These are phyloP conservation scores for Ustilago esculenta DNA, from an alignment of 1,284 basidiomycete genomes.

Conservation along the genomic window DNA sequence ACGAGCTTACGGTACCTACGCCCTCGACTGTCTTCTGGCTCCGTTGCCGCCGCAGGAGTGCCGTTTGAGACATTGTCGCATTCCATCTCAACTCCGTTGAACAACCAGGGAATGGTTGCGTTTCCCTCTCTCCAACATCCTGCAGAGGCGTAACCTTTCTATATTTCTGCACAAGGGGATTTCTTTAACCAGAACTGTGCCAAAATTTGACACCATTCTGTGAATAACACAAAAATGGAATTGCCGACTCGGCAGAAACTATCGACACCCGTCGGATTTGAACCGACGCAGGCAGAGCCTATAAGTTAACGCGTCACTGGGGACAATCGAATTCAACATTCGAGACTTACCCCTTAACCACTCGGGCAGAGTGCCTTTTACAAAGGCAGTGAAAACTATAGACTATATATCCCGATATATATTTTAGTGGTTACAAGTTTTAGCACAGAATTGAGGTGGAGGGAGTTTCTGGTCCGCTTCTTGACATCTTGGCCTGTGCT, in stretches of 20 bases:
- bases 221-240: conserved; percentile 6
- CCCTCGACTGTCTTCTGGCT: too few relatives aligned
- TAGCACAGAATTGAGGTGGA: too few relatives aligned
- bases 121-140: too few relatives aligned
- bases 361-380: conserved; percentile 39
- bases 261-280: conserved; percentile 47
- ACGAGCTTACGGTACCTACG: too few relatives aligned
- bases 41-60: too few relatives aligned
- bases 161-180: not conserved
- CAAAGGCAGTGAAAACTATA: not conserved
- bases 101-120: too few relatives aligned
- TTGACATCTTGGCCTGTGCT: not conserved
- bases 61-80: too few relatives aligned
- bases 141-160: too few relatives aligned
- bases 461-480: conserved; percentile 3
- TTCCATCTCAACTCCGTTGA: too few relatives aligned
- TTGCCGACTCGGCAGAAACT: not conserved
- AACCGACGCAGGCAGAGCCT: conserved; percentile 48
- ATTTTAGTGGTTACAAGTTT: not conserved
- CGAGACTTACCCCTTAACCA: conserved; percentile 51
- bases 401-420: not conserved
- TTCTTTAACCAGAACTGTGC: too few relatives aligned
- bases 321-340: conserved; percentile 27
- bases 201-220: too few relatives aligned
- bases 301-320: conserved; percentile 30